A percentile compares a stretch with the other conserved stretches of the same genome.
Conservation (phyloP, 2,329 filamentous ascomycete genomes). For the Cytospora schulzeri region DNA sequence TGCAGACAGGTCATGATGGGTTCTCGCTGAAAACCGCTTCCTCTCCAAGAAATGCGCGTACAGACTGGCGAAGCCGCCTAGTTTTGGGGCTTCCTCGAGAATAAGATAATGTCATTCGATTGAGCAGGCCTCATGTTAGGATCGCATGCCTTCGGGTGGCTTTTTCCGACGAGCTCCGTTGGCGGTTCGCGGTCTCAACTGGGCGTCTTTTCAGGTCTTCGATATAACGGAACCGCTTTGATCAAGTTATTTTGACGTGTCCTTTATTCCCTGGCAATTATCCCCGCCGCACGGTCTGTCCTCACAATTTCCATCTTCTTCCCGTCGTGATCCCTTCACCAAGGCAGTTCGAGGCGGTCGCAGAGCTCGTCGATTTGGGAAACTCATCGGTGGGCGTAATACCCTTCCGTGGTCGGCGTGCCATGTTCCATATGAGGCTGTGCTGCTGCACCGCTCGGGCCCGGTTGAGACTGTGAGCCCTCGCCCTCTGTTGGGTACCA, state of each 20-base stretch:
- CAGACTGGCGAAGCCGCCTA: too few species aligned
- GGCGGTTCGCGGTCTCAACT: too few species aligned
- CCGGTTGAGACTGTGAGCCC: neutral
- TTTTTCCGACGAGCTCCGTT: too few species aligned
- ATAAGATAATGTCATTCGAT: too few species aligned
- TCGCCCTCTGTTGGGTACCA: constrained; percentile 23
- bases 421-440: constrained; percentile 3
- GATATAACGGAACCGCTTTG: neutral
- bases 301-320: neutral
- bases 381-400: constrained; percentile 11
- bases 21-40: neutral
- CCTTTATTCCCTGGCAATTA: neutral
- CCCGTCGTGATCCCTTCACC: neutral
- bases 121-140: too few species aligned
- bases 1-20: neutral
- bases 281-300: neutral
- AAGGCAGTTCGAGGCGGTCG: neutral
- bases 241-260: neutral
- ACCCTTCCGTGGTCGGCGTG: constrained; percentile 14
- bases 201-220: neutral
- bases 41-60: neutral
- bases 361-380: neutral
- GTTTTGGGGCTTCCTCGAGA: too few species aligned
- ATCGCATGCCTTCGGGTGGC: too few species aligned
- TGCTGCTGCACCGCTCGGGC: neutral